A percentile compares a stretch with the other conserved stretches of the same genome.
phyloP scores from a whole-genome alignment of 805 yeast genomes.

The Starmerella scarabaei region DNA sequence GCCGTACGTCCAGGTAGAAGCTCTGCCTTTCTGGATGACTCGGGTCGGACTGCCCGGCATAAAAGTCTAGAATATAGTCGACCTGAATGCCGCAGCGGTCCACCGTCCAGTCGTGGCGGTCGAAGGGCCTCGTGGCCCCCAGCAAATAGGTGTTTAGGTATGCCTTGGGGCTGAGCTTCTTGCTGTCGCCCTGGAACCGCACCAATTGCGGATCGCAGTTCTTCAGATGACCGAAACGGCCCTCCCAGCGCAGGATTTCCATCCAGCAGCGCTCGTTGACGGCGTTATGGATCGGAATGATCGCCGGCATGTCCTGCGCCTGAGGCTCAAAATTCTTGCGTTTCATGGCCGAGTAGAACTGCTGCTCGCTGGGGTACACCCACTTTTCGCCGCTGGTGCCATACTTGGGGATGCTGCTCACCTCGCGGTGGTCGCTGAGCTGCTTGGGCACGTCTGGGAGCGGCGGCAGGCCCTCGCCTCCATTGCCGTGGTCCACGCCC shows the following conservation, averaged over 20 bases:
- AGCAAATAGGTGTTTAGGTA: slow-evolving; percentile 42
- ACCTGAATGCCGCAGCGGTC: slow-evolving; percentile 71
- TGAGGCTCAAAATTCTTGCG: slow-evolving; percentile 81
- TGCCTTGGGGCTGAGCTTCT: slow-evolving; percentile 80
- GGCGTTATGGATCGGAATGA: slow-evolving; percentile 86
- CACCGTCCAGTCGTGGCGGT: slow-evolving; percentile 89
- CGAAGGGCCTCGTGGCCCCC: slow-evolving; percentile 75
- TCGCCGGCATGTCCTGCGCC: slow-evolving; percentile 70
- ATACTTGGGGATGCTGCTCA: slow-evolving; percentile 75
- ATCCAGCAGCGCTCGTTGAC: slow-evolving; percentile 91
- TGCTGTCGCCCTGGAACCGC: slow-evolving; percentile 79
- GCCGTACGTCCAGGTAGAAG: slow-evolving; percentile 80
- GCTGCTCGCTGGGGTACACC: slow-evolving; percentile 93
- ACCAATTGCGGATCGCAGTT: slow-evolving; percentile 58
- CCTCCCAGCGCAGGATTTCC: slow-evolving; percentile 74
- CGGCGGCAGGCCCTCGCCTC: slow-evolving; percentile 27
- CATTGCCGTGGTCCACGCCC: slow-evolving; percentile 21
- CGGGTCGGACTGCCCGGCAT: slow-evolving; percentile 44
- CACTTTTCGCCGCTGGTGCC: slow-evolving; percentile 50
- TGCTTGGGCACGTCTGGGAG: slow-evolving; percentile 20
- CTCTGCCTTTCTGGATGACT: slow-evolving; percentile 38
- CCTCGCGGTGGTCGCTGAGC: slow-evolving; percentile 61
- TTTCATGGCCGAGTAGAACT: slow-evolving; percentile 86
- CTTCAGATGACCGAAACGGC: slow-evolving; percentile 18
- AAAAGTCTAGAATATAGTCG: slow-evolving; percentile 90